Conservation (phyloP, 2,329 filamentous ascomycete genomes). For the Cercospora sp. region DNA sequence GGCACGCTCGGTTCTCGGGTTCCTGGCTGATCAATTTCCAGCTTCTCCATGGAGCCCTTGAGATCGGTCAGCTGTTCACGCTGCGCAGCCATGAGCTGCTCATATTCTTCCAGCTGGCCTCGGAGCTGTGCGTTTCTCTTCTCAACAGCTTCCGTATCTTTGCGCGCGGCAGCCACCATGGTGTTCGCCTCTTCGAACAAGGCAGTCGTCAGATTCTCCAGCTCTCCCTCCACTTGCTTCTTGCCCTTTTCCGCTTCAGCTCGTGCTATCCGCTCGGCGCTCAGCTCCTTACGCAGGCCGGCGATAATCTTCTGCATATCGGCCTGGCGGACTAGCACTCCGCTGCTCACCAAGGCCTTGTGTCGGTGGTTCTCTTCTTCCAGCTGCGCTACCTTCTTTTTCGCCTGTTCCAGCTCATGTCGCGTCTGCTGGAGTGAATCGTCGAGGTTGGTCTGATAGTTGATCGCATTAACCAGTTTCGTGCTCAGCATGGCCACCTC, state of each 20-base stretch:
- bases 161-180: conserved; percentile 90
- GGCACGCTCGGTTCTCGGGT: conserved; percentile 65
- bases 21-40: conserved; percentile 73
- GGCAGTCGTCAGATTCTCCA: conserved; percentile 85
- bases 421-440: conserved; percentile 81
- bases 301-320: conserved; percentile 62
- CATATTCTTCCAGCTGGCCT: conserved; percentile 81
- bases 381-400: conserved; percentile 65
- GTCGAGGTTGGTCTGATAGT: conserved; percentile 89
- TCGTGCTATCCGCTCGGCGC: conserved; percentile 45
- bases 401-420: conserved; percentile 76
- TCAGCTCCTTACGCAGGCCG: conserved; percentile 45
- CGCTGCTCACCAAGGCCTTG: conserved; percentile 67
- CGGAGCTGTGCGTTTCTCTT: conserved; percentile 81
- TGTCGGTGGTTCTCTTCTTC: conserved; percentile 70
- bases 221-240: conserved; percentile 84
- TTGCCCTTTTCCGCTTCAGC: conserved; percentile 62
- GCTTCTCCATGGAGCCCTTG: conserved; percentile 87
- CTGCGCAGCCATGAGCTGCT: conserved; percentile 80
- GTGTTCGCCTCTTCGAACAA: conserved; percentile 98
- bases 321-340: conserved; percentile 73
- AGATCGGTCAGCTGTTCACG: conserved; percentile 91
- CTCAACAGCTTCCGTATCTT: conserved; percentile 77
- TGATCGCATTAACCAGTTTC: conserved; percentile 96
- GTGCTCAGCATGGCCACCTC: conserved; percentile 91